These are phyloP conservation scores for Anthracocystis walkeri DNA, from an alignment of 1,284 basidiomycete species.

Conservation along the genomic window DNA sequence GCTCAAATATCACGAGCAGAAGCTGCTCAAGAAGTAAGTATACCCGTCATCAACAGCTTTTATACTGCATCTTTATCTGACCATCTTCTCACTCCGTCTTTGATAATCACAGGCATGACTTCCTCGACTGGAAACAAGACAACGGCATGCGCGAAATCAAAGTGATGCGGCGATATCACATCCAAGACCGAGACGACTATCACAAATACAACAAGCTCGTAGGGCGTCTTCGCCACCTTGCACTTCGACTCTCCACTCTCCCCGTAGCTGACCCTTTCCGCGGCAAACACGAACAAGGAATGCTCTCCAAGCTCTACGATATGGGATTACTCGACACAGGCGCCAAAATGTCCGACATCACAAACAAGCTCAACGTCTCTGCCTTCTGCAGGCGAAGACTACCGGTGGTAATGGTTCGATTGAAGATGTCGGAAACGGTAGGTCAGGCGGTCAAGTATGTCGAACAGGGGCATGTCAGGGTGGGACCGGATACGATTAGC, in stretches of 20 bases:
- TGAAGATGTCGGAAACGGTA: constrained; percentile 96
- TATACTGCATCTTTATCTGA: not conserved
- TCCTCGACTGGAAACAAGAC: constrained; percentile 93
- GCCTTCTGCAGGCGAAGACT: constrained; percentile 91
- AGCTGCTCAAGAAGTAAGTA: constrained; percentile 68
- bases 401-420: constrained; percentile 90
- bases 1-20: constrained; percentile 68
- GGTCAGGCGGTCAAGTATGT: constrained; percentile 97
- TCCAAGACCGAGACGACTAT: constrained; percentile 81
- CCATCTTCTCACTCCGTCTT: not conserved
- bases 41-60: too few relatives aligned
- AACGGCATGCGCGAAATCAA: constrained; percentile 89
- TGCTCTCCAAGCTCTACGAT: constrained; percentile 96
- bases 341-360: constrained; percentile 72
- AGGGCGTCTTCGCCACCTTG: constrained; percentile 85
- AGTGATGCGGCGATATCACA: constrained; percentile 93
- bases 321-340: constrained; percentile 84
- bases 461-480: constrained; percentile 97
- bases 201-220: constrained; percentile 98
- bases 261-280: constrained; percentile 92
- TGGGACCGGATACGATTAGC: constrained; percentile 93
- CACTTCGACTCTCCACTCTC: constrained; percentile 87
- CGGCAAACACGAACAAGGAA: constrained; percentile 82
- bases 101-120: constrained; percentile 65
- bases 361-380: constrained; percentile 87